Conservation (phyloP, 2,329 filamentous ascomycete species). For the Xylariaceae sp. region DNA sequence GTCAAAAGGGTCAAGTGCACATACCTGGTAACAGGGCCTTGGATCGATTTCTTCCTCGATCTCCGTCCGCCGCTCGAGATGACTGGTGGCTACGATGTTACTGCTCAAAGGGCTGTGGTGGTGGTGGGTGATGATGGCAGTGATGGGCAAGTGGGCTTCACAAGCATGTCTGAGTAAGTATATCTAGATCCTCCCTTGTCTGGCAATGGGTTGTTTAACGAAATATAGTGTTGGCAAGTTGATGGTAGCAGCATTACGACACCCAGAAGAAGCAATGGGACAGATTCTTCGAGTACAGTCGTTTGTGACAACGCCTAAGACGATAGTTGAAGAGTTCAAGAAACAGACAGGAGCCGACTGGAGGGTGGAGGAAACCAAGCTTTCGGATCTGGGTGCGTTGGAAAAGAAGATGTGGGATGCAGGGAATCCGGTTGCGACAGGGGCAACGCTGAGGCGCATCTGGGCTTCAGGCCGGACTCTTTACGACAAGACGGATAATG, state of each 20-base stretch:
- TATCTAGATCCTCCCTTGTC: not conserved
- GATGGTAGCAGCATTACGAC: conserved; percentile 57
- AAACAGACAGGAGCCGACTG: conserved; percentile 58
- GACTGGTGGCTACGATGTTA: conserved; percentile 57
- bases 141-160: conserved; percentile 61
- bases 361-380: conserved; percentile 49
- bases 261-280: conserved; percentile 50
- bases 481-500: conserved; percentile 19
- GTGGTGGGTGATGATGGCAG: conserved; percentile 61
- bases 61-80: conserved; percentile 34
- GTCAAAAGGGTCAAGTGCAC: conserved; percentile 49
- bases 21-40: conserved; percentile 61
- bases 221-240: conserved; percentile 58
- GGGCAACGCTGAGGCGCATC: conserved; percentile 17
- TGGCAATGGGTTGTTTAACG: conserved; percentile 3
- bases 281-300: conserved; percentile 65
- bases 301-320: conserved; percentile 60
- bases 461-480: conserved; percentile 19
- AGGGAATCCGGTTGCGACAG: conserved; percentile 7
- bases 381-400: conserved; percentile 49
- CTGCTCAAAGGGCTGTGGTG: conserved; percentile 54
- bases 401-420: conserved; percentile 30
- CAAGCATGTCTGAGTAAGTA: conserved; percentile 66
- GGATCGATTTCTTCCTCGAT: conserved; percentile 51
- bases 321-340: conserved; percentile 65